A percentile compares a stretch with the other conserved stretches of the same genome.
phyloP scores from a whole-genome alignment of 2,329 filamentous ascomycete species.

The Karstenula rhodostoma region DNA sequence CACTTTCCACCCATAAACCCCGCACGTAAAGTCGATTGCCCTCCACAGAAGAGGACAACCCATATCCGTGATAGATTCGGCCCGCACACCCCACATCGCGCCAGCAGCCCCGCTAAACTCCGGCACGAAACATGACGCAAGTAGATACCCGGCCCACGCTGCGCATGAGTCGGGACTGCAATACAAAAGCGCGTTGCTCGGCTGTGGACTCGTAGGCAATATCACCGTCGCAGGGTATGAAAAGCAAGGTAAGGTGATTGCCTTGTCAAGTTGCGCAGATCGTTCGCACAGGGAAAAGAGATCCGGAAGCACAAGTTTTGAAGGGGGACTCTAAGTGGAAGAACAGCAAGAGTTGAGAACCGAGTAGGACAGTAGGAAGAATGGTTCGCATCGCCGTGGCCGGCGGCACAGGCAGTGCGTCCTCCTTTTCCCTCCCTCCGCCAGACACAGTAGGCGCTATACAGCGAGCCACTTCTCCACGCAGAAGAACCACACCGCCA shows the following conservation, averaged over 20 bases:
- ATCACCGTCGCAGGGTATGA: not conserved
- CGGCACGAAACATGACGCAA: conserved; percentile 1
- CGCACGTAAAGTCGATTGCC: not conserved
- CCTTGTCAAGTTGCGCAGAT: not conserved
- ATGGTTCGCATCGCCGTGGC: conserved; percentile 49
- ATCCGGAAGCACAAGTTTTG: not conserved
- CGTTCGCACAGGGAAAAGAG: not conserved
- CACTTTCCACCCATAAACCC: not conserved
- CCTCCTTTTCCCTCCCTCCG: not conserved
- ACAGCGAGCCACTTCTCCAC: too few relatives aligned
- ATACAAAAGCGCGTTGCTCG: not conserved
- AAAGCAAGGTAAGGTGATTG: not conserved
- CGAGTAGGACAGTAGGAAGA: not conserved
- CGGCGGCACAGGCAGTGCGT: conserved; percentile 48
- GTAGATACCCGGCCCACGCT: not conserved
- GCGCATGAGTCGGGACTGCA: not conserved
- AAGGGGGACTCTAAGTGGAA: not conserved
- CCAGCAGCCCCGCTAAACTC: conserved; percentile 10
- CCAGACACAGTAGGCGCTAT: not conserved
- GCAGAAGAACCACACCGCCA: not conserved
- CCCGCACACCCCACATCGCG: not conserved
- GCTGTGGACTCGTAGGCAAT: not conserved
- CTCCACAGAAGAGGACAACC: not conserved
- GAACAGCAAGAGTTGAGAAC: too few relatives aligned
- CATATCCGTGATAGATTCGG: not conserved